Conservation (phyloP, 345 rosid genomes). For the Hirschfeldia incana region DNA sequence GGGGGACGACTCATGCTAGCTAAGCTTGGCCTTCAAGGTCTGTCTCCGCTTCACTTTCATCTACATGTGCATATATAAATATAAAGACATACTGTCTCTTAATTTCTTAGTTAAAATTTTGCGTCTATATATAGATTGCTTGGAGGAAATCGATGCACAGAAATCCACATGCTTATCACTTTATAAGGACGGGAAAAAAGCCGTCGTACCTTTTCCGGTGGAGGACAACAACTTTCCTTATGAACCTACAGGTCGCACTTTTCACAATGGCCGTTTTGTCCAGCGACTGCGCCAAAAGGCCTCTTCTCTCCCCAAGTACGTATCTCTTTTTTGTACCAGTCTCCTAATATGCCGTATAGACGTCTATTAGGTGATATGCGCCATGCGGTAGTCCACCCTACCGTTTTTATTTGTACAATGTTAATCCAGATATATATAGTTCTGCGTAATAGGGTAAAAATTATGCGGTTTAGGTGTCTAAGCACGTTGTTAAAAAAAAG, state of each 20-base stretch:
- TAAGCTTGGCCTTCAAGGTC: slow-evolving; percentile 66
- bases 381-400: no score
- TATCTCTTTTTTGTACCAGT: background rate
- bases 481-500: no score
- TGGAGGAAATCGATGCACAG: slow-evolving; percentile 42
- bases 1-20: slow-evolving; percentile 64
- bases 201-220: slow-evolving; percentile 8
- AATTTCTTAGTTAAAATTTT: background rate
- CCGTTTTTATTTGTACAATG: no score
- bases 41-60: background rate
- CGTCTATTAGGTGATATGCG: no score
- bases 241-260: slow-evolving; percentile 33
- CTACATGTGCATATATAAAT: background rate
- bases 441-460: no score
- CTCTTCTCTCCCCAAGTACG: slow-evolving; percentile 39
- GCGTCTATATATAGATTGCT: slow-evolving; percentile 36
- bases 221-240: slow-evolving; percentile 28
- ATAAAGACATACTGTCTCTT: background rate
- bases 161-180: background rate
- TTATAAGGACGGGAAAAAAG: slow-evolving; percentile 31
- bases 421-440: no score
- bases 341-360: no score
- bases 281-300: slow-evolving; percentile 38
- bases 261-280: slow-evolving; percentile 40
- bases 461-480: no score